Percentiles rank a stretch among this genome's conserved stretches.
Evolutionary conservation across 1,284 basidiomycete species (phyloP).

Genomic region (Apiotrichum laibachii): DNA sequence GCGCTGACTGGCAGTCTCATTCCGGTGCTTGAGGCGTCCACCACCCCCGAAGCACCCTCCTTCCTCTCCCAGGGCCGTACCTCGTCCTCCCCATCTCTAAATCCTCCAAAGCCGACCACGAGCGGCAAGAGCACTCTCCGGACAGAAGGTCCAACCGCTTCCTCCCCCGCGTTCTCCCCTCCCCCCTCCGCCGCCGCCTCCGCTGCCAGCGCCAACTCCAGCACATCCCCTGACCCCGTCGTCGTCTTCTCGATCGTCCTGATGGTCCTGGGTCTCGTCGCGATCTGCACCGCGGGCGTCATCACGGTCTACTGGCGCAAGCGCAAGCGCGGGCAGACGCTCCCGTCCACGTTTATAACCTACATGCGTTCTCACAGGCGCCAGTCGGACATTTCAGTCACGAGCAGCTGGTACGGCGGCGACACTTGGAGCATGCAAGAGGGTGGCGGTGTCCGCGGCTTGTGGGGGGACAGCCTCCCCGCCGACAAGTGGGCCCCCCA

Average conservation of each 20-base stretch:
- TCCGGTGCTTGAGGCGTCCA: too few species aligned
- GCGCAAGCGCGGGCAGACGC: neutral
- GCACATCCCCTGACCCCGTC: neutral
- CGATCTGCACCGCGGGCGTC: constrained; percentile 6
- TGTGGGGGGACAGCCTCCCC: too few species aligned
- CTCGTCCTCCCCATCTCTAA: too few species aligned
- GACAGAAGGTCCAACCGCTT: neutral
- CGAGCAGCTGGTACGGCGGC: constrained; percentile 3
- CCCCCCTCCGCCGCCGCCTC: neutral
- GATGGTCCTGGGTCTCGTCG: constrained; percentile 19
- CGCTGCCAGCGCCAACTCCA: neutral
- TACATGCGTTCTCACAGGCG: neutral
- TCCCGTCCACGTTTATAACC: neutral
- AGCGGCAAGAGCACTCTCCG: too few species aligned
- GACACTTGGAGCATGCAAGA: neutral
- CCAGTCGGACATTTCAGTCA: neutral
- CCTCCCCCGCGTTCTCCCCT: neutral
- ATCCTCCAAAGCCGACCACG: too few species aligned
- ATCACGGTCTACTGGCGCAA: constrained; percentile 15
- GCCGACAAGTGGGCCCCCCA: too few species aligned
- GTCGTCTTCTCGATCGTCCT: constrained; percentile 14
- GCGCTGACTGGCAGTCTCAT: too few species aligned
- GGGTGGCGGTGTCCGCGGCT: too few species aligned
- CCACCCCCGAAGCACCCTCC: too few species aligned
- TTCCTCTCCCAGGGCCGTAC: too few species aligned